Percentiles rank a stretch among this genome's conserved stretches.
phyloP scores from a whole-genome alignment of 495 filamentous ascomycete species.

The Aeminium ludgeri region DNA sequence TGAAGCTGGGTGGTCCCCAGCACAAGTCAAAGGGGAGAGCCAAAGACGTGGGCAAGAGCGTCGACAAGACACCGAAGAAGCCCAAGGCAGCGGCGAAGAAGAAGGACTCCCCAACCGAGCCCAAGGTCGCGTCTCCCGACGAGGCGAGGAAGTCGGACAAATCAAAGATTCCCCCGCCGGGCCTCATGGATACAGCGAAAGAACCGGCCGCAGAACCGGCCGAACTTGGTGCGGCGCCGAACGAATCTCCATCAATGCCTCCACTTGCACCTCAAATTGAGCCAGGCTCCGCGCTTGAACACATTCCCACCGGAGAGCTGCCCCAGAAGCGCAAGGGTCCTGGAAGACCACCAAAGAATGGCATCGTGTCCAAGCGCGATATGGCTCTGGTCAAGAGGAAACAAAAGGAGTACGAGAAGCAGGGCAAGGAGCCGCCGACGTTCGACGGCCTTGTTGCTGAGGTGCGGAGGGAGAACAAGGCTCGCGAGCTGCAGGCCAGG shows the following conservation, averaged over 20 bases:
- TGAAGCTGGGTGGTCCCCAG: constrained; percentile 1
- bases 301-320: constrained; percentile 8
- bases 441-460: constrained; percentile 1
- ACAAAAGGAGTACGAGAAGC: constrained; percentile 14
- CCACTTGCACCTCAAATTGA: constrained; percentile 3
- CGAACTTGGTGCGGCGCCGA: too few species aligned
- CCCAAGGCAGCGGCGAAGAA: constrained; percentile 7
- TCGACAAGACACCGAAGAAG: constrained; percentile 11
- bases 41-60: constrained; percentile 4
- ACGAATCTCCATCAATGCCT: too few species aligned
- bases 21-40: constrained; percentile 14
- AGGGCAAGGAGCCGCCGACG: neutral
- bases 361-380: constrained; percentile 81
- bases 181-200: too few species aligned
- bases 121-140: neutral
- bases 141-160: neutral
- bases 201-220: too few species aligned
- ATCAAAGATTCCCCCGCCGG: neutral
- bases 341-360: constrained; percentile 78
- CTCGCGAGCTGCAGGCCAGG: constrained; percentile 4
- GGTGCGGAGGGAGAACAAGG: constrained; percentile 10
- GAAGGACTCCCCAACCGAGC: neutral
- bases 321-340: constrained; percentile 61
- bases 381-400: constrained; percentile 13
- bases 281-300: constrained; percentile 7